phyloP scores from a whole-genome alignment of 1,284 basidiomycete species.

The Ustilago tritici region DNA sequence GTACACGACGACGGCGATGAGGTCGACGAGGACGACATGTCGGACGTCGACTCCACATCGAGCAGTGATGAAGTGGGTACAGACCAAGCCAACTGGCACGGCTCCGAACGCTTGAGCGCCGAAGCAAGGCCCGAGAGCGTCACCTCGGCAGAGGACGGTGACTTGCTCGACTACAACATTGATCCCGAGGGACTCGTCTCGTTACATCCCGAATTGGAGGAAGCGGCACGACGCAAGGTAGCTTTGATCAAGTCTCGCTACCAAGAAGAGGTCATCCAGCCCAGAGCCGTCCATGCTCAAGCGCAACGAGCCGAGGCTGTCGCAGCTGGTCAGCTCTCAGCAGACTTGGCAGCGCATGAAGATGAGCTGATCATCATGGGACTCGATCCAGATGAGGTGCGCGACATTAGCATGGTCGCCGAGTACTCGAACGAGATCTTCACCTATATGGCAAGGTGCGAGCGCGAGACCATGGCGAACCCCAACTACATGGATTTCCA shows the following conservation, averaged over 20 bases:
- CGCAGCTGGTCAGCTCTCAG: slow-evolving; percentile 52
- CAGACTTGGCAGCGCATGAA: slow-evolving; percentile 64
- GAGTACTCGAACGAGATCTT: slow-evolving; percentile 99
- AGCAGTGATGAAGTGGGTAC: slow-evolving; percentile 42
- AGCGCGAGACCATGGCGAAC: slow-evolving; percentile 90
- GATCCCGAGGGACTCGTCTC: slow-evolving; percentile 66
- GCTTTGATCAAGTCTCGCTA: slow-evolving; percentile 59
- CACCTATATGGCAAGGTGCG: slow-evolving; percentile 80
- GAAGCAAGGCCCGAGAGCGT: slow-evolving; percentile 47
- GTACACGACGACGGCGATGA: slow-evolving; percentile 15
- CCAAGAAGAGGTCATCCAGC: slow-evolving; percentile 56
- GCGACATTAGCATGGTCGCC: slow-evolving; percentile 96
- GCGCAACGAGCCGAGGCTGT: slow-evolving; percentile 58
- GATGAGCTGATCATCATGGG: slow-evolving; percentile 66
- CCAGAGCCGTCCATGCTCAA: slow-evolving; percentile 54
- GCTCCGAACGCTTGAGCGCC: slow-evolving; percentile 39
- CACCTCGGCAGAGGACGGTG: slow-evolving; percentile 52
- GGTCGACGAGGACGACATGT: slow-evolving; percentile 42
- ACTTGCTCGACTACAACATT: slow-evolving; percentile 57
- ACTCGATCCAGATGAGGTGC: slow-evolving; percentile 75
- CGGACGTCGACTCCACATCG: slow-evolving; percentile 42
- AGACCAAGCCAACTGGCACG: slow-evolving; percentile 37
- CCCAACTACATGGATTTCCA: slow-evolving; percentile 95
- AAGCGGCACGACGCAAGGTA: slow-evolving; percentile 60
- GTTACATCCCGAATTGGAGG: slow-evolving; percentile 63